Conservation (phyloP, 805 yeast species). For the Candida methanosorbosa region DNA sequence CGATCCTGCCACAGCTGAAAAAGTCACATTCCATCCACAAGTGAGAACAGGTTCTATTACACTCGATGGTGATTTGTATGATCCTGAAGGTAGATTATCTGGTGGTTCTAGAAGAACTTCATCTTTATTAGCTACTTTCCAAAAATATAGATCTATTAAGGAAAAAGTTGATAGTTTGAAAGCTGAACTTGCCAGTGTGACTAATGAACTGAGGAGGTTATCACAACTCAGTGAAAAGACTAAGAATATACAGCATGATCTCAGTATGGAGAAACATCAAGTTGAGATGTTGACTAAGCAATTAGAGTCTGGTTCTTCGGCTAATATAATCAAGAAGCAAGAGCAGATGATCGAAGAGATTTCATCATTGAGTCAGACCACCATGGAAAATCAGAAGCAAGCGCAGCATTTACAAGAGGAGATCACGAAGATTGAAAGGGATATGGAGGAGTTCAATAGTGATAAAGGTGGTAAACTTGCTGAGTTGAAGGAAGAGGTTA, state of each 20-base stretch:
- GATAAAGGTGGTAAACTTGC: constrained; percentile 78
- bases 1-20: constrained; percentile 82
- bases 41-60: constrained; percentile 81
- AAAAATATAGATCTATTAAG: constrained; percentile 41
- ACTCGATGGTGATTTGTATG: constrained; percentile 87
- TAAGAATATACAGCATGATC: constrained; percentile 45
- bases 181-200: constrained; percentile 30
- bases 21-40: constrained; percentile 78
- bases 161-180: constrained; percentile 31
- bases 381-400: constrained; percentile 26
- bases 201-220: constrained; percentile 32
- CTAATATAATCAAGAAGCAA: constrained; percentile 43
- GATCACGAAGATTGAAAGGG: constrained; percentile 51
- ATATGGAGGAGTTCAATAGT: constrained; percentile 70
- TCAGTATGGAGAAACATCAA: constrained; percentile 51
- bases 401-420: constrained; percentile 30
- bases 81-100: constrained; percentile 90
- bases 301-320: constrained; percentile 46
- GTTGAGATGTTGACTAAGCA: constrained; percentile 46
- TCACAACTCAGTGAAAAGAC: constrained; percentile 40
- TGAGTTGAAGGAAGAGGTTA: constrained; percentile 48
- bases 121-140: constrained; percentile 56
- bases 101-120: constrained; percentile 81
- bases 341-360: constrained; percentile 40
- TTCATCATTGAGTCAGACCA: constrained; percentile 26